Base-by-base conservation (phyloP, 2,329 filamentous ascomycete genomes). In the Cladophialophora chaetospira region DNA sequence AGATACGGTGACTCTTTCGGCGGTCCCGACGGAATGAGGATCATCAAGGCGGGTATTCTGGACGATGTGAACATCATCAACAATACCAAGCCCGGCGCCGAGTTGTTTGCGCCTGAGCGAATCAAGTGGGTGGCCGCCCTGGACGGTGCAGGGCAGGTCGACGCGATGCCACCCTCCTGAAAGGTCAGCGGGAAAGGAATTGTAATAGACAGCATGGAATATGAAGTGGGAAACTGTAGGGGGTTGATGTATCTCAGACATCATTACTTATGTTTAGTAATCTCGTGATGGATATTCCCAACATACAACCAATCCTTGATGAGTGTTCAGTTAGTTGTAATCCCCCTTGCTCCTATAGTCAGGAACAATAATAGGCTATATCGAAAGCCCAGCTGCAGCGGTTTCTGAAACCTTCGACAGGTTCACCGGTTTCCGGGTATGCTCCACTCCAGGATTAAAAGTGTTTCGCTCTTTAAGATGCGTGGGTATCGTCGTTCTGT, bases 31-130 rank as follows among this genome's bases (percentile, higher is more conserved):
- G 67, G 66, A 15, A 64, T 64, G 10, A 66, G 55, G 4, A 57
- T 74, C 44, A 44, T 74, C 42, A 69, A 72, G 52, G 72, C 70
- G 1, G 72, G 71, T 5, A 68, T 74, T 3, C 62, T 73, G 15
- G 71, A 73, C 62, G 67, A 73, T 33, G 35, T 62, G 19, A 47
- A 48, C 5, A 25, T 69, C 28, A 44, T 74, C 58, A 64, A 70
- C 60, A 47, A 64, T 43, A 53, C 46, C 9, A 70, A 67, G 49
- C 72, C 71, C 1, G 46, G 62, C 26, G 65, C 47, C 10, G 72
- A 74, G 58, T 44, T 73, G 26, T 74, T 66, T 48, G 67, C 63
- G 5, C 36, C 46, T 19, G 44, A 55, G 42, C 53, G 63, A 2
- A 49, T 62, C 33, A 51, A 51, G 3, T 63, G 61, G 57, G 57